A percentile compares a stretch with the other conserved stretches of the same genome.
phyloP scores from a whole-genome alignment of 2,329 filamentous ascomycete genomes.

The Pseudopyrenochaeta lycopersici region DNA sequence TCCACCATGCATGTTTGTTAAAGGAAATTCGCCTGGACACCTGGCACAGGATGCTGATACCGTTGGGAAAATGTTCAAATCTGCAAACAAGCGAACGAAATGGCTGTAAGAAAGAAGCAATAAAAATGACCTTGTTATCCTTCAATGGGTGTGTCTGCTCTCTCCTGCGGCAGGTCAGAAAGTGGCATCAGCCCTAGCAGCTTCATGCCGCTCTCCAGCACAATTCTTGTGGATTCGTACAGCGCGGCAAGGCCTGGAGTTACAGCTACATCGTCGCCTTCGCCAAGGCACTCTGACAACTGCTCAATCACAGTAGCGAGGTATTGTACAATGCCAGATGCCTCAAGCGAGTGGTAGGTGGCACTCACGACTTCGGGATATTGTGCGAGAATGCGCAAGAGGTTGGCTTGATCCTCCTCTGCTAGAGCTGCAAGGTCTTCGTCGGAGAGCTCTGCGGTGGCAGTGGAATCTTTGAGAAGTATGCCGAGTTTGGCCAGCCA shows the following conservation, averaged over 20 bases:
- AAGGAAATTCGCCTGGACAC: too few species aligned
- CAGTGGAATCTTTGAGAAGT: constrained; percentile 21
- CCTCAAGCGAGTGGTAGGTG: constrained; percentile 37
- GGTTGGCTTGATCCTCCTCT: constrained; percentile 35
- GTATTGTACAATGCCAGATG: constrained; percentile 37
- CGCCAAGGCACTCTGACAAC: constrained; percentile 31
- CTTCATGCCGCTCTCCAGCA: constrained; percentile 42
- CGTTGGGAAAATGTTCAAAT: neutral
- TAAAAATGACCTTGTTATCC: neutral
- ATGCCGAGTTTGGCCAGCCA: constrained; percentile 34
- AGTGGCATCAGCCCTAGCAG: constrained; percentile 36
- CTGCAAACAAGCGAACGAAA: neutral
- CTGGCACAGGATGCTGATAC: too few species aligned
- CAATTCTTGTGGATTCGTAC: constrained; percentile 37
- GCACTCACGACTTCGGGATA: constrained; percentile 41
- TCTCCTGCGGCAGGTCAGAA: constrained; percentile 14
- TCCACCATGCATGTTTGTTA: too few species aligned
- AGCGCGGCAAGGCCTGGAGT: constrained; percentile 30
- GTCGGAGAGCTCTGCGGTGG: constrained; percentile 19
- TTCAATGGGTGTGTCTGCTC: constrained; percentile 37
- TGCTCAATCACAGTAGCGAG: constrained; percentile 37
- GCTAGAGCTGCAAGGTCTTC: constrained; percentile 33
- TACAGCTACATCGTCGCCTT: constrained; percentile 19
- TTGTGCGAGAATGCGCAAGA: constrained; percentile 39
- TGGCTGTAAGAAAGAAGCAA: too few species aligned